Percentiles rank a stretch among this genome's conserved stretches.
phyloP scores from a whole-genome alignment of 495 filamentous ascomycete genomes.

The Penicillium paxilli region DNA sequence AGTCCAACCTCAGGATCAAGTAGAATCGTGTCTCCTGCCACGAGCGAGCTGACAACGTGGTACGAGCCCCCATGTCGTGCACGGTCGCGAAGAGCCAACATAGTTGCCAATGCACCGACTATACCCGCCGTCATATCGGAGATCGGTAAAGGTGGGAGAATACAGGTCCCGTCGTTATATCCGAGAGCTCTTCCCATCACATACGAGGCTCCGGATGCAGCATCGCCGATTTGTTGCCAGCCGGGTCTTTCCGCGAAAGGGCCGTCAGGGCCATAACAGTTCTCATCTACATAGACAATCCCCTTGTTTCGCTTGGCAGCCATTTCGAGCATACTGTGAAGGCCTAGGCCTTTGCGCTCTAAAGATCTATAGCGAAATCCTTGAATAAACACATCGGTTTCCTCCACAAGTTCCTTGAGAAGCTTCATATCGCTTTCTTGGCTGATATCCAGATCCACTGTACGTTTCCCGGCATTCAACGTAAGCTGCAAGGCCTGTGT shows the following conservation, averaged over 20 bases:
- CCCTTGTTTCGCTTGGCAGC: constrained; percentile 38
- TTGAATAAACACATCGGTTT: no score
- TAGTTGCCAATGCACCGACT: constrained; percentile 54
- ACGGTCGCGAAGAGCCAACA: constrained; percentile 41
- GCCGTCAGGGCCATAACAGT: constrained; percentile 57
- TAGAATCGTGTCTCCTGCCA: constrained; percentile 21
- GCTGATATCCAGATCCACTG: no score
- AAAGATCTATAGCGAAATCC: no score
- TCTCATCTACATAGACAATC: constrained; percentile 63
- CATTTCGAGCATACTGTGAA: constrained; percentile 43
- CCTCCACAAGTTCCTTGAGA: no score
- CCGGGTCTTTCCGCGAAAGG: constrained; percentile 38
- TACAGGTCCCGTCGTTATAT: constrained; percentile 59
- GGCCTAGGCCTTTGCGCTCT: no score
- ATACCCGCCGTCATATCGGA: constrained; percentile 67
- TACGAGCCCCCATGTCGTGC: constrained; percentile 30
- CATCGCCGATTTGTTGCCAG: constrained; percentile 50
- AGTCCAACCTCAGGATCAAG: constrained; percentile 25
- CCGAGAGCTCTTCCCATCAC: constrained; percentile 45
- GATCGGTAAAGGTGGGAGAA: constrained; percentile 70
- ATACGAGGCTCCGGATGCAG: constrained; percentile 23
- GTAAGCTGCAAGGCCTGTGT: no score
- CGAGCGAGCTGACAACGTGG: constrained; percentile 24
- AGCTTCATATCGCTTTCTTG: no score
- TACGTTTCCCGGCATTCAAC: no score